Conservation (phyloP, 2,329 filamentous ascomycete species). For the Sphaerostilbella broomeana region DNA sequence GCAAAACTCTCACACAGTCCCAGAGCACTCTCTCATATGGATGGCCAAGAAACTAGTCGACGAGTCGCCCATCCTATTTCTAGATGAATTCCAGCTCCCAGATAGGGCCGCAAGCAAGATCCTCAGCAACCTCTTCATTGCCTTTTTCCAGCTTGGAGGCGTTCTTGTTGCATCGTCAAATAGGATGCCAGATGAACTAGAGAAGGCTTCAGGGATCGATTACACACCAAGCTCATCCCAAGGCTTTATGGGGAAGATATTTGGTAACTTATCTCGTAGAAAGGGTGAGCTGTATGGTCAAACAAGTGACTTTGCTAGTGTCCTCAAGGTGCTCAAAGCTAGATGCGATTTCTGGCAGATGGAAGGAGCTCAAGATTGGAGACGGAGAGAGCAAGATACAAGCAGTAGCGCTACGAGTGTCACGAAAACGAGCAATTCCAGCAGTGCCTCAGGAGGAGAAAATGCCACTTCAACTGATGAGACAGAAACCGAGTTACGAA, state of each 20-base stretch:
- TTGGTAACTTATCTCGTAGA: conserved; percentile 32
- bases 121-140: conserved; percentile 68
- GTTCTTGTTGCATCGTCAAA: conserved; percentile 77
- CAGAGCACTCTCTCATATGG: conserved; percentile 62
- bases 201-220: conserved; percentile 65
- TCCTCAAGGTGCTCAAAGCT: conserved; percentile 68
- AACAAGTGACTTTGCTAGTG: conserved; percentile 67
- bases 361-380: conserved; percentile 67
- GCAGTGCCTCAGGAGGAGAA: not conserved
- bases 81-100: conserved; percentile 79
- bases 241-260: conserved; percentile 43
- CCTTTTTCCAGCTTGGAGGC: conserved; percentile 75
- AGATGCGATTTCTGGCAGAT: conserved; percentile 82
- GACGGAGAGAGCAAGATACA: conserved; percentile 44
- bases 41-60: conserved; percentile 71
- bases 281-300: conserved; percentile 49
- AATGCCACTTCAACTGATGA: not conserved
- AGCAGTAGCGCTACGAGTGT: conserved; percentile 7
- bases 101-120: conserved; percentile 74
- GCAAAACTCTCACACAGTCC: conserved; percentile 16
- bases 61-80: conserved; percentile 67
- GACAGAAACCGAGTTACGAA: conserved; percentile 15
- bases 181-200: conserved; percentile 74
- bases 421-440: not conserved
- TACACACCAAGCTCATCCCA: conserved; percentile 52